Evolutionary conservation across 208 protist genomes (phyloP).

Genomic region (Strigomonas galati): DNA sequence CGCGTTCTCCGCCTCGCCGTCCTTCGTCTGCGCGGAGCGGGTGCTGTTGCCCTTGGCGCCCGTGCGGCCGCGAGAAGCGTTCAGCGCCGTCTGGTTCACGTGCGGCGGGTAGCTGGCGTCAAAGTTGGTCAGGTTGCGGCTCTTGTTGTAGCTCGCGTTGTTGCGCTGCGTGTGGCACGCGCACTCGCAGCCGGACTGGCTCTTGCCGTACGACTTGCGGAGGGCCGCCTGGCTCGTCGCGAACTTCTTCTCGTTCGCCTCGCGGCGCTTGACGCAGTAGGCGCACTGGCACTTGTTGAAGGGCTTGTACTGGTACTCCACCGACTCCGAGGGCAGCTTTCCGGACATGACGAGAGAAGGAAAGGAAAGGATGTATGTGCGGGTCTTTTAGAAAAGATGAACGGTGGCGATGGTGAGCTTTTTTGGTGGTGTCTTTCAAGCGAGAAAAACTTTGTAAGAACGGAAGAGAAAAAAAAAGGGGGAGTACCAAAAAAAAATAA

Average conservation of each 20-base stretch:
- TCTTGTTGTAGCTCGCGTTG: conserved; percentile 21
- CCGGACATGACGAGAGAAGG: conserved; percentile 41
- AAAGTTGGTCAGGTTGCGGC: conserved; percentile 32
- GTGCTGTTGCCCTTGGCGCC: conserved; percentile 15
- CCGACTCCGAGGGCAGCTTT: conserved; percentile 50
- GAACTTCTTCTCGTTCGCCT: conserved; percentile 76
- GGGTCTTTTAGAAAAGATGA: background rate
- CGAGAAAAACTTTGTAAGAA: background rate
- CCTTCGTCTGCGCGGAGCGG: background rate
- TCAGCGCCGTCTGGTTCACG: conserved; percentile 81
- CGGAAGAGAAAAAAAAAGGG: background rate
- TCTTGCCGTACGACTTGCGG: conserved; percentile 23
- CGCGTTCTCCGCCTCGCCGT: conserved; percentile 37
- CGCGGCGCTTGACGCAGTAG: conserved; percentile 79
- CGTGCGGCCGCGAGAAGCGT: conserved; percentile 61
- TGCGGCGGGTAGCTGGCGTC: conserved; percentile 68
- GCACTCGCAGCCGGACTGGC: background rate
- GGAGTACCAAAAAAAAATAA: background rate
- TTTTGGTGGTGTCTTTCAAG: background rate
- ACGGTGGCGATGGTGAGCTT: background rate
- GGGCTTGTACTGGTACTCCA: conserved; percentile 65
- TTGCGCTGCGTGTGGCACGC: conserved; percentile 22
- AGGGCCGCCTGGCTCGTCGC: conserved; percentile 37
- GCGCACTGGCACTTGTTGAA: conserved; percentile 81
- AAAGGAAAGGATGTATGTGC: background rate